These are phyloP conservation scores for Aureobasidium sp. DNA, from an alignment of 2,329 filamentous ascomycete genomes.

Conservation along the genomic window DNA sequence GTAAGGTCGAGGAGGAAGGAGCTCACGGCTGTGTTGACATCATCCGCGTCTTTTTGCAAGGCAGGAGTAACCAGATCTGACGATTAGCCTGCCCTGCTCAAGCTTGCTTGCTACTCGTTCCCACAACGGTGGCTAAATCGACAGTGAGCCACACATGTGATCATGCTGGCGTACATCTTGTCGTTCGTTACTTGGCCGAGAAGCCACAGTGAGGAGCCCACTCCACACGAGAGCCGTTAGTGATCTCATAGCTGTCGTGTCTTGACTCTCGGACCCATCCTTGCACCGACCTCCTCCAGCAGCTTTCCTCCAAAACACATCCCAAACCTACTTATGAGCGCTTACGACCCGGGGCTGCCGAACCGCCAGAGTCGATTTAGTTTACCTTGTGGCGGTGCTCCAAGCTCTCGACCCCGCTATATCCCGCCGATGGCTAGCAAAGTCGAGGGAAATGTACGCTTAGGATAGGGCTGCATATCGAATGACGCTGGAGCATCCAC, in stretches of 20 bases:
- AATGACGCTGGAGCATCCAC: conserved; percentile 1
- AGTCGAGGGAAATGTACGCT: not conserved
- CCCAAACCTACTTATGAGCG: not conserved
- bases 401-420: conserved; percentile 9
- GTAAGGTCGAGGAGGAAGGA: conserved; percentile 4
- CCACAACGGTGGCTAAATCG: conserved; percentile 7
- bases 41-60: conserved; percentile 7
- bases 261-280: not conserved
- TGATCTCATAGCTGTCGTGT: conserved; percentile 11
- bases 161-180: not conserved
- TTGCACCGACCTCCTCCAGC: not conserved
- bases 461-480: conserved; percentile 5
- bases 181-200: not conserved
- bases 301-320: not conserved
- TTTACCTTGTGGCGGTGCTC: conserved; percentile 5
- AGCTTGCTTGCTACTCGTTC: not conserved
- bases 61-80: not conserved
- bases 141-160: conserved; percentile 10
- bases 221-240: not conserved
- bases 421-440: not conserved
- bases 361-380: conserved; percentile 6
- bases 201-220: not conserved
- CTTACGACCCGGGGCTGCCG: not conserved
- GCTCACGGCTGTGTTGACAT: conserved; percentile 8
- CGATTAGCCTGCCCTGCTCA: conserved; percentile 6